A percentile compares a stretch with the other conserved stretches of the same genome.
Conservation (phyloP, 1,284 basidiomycete species). For the Puccinia horiana region DNA sequence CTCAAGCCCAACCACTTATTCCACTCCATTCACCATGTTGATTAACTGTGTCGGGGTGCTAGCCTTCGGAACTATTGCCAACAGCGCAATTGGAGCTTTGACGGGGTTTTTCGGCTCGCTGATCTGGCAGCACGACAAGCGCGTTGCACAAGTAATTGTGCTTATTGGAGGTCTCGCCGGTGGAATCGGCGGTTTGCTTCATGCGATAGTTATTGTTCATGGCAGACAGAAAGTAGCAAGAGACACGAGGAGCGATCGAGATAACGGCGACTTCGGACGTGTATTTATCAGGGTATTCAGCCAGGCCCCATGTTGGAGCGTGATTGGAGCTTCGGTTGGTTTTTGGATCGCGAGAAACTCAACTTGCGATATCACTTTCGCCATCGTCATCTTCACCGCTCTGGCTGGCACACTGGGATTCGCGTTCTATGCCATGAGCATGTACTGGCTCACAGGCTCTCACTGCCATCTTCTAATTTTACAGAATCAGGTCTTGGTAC, state of each 20-base stretch:
- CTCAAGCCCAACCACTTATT: not conserved
- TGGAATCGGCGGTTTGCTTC: slow-evolving; percentile 39
- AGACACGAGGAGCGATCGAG: slow-evolving; percentile 2
- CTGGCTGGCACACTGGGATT: slow-evolving; percentile 21
- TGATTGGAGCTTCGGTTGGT: slow-evolving; percentile 25
- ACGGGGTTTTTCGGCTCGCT: slow-evolving; percentile 41
- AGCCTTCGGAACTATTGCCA: slow-evolving; percentile 30
- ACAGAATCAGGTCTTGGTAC: slow-evolving; percentile 43
- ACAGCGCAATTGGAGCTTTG: slow-evolving; percentile 38
- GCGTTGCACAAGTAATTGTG: slow-evolving; percentile 5
- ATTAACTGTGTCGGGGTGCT: slow-evolving; percentile 31
- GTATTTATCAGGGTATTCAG: slow-evolving; percentile 16
- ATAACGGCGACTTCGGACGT: slow-evolving; percentile 5
- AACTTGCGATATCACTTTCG: not conserved
- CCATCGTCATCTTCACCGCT: slow-evolving; percentile 27
- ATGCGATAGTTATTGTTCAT: slow-evolving; percentile 33
- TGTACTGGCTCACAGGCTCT: slow-evolving; percentile 37
- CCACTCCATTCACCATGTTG: not conserved
- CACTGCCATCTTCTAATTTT: slow-evolving; percentile 33
- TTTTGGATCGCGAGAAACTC: slow-evolving; percentile 22
- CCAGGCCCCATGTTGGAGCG: slow-evolving; percentile 31
- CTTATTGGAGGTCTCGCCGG: slow-evolving; percentile 27
- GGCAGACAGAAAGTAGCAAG: not conserved
- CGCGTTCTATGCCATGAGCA: slow-evolving; percentile 15
- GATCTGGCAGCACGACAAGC: slow-evolving; percentile 11